Base-by-base conservation (phyloP, 805 yeast genomes). In the Ogataea populi-albae region DNA sequence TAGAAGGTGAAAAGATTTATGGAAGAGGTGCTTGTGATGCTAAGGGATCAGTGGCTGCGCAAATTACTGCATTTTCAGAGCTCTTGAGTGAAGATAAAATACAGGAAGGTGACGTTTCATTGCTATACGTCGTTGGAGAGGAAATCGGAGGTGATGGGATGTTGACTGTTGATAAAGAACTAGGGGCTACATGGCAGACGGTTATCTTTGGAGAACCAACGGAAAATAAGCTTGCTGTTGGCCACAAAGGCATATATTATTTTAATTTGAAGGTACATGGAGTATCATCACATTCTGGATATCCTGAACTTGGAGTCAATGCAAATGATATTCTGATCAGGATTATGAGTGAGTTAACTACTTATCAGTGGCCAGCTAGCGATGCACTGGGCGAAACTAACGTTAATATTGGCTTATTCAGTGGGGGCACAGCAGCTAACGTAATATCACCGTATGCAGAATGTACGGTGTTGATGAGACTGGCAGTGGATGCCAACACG, bases 141-240 rank as follows among this genome's bases (percentile, higher is more conserved):
- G 89, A 81, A 51, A 62, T 66, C n/a, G 71, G 71, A 25, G 88
- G 87, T 16, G 56, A 58, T 17, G 89, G 89, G 10, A 81, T 81
- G 85, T 47, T 32, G 19, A 38, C 50, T 11, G 81, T 75, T 3
- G 56, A 65, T 45, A 50, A 55, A 3, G 40, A 55, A 3, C 54
- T 74, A 18, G 63, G 67, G 15, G 66, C 65, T 7, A 51, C 57
- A 6, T 81, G 85, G 85, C 73, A 74, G 8, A 47, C 73, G 7
- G 87, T 72, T 11, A 68, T 82, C 20, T 81, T 81, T 59, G 88
- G 88, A 9, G 89, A 81, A 54, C 89, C 89, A 8, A 81, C 89
- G 0, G 86, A 80, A 45, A 64, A 72, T 52, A 78, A 75, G 47
- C 62, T 81, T 15, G 86, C 83, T 10, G 73, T 72, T 4, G 88